Percentiles rank a stretch among this genome's conserved stretches.
Conservation (phyloP, 78 protist species). For the Dictyostelium intermedium region DNA sequence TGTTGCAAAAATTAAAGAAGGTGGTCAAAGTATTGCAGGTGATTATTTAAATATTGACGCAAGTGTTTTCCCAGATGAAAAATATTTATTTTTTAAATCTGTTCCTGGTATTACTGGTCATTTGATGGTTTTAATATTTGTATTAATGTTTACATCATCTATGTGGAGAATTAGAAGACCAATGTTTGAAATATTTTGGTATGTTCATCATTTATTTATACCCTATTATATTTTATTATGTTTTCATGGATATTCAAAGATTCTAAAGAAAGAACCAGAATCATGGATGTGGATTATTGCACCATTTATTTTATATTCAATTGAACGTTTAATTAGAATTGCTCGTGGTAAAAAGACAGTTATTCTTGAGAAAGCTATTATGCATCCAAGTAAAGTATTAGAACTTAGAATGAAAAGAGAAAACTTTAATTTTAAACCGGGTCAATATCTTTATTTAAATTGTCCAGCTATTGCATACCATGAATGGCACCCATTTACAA, state of each 20-base stretch:
- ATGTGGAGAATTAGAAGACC: constrained; percentile 67
- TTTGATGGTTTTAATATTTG: constrained; percentile 7
- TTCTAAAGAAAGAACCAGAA: constrained; percentile 11
- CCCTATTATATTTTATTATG: constrained; percentile 22
- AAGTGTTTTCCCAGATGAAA: neutral
- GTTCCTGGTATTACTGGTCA: constrained; percentile 69
- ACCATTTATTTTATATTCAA: constrained; percentile 32
- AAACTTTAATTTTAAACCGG: constrained; percentile 56
- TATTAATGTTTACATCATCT: constrained; percentile 38
- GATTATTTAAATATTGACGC: neutral
- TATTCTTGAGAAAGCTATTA: constrained; percentile 27
- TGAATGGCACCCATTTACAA: constrained; percentile 96
- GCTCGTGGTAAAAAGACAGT: constrained; percentile 17
- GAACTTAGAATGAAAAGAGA: constrained; percentile 56
- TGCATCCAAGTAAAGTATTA: constrained; percentile 65
- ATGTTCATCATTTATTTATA: constrained; percentile 70
- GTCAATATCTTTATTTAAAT: constrained; percentile 68
- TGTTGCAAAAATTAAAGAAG: neutral
- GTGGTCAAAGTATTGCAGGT: neutral
- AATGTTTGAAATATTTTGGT: constrained; percentile 72
- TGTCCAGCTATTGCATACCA: constrained; percentile 59
- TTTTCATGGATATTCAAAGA: constrained; percentile 59
- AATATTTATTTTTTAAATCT: constrained; percentile 8
- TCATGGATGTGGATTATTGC: constrained; percentile 48
- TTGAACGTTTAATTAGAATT: constrained; percentile 41